These are phyloP conservation scores for Inga oerstediana DNA, from an alignment of 306 rosid genomes.

Conservation along the genomic window DNA sequence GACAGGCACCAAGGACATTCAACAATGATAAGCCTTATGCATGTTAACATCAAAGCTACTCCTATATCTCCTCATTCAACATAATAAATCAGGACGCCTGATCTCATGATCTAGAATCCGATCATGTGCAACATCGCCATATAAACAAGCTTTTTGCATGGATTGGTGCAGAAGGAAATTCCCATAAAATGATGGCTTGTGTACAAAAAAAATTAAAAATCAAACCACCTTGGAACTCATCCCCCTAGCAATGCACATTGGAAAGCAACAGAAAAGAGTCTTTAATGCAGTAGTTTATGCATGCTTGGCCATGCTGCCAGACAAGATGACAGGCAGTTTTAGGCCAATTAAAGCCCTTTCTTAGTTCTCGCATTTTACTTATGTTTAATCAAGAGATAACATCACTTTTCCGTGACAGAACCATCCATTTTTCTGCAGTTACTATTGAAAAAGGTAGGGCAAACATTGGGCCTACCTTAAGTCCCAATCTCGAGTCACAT, in stretches of 20 bases:
- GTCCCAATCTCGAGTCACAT: conserved; percentile 98
- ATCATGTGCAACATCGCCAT: background rate
- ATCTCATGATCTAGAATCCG: conserved; percentile 20
- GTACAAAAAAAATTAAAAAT: background rate
- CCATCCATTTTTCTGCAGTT: conserved; percentile 15
- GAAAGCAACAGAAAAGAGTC: background rate
- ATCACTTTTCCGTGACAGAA: conserved; percentile 14
- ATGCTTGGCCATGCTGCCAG: background rate
- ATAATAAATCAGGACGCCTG: background rate
- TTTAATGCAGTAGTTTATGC: conserved; percentile 1
- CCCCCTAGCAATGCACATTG: background rate
- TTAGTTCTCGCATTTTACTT: background rate
- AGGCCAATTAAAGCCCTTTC: conserved; percentile 17
- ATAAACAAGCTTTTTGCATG: background rate
- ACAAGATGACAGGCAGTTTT: background rate
- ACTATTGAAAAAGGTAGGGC: conserved; percentile 15
- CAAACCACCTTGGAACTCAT: background rate
- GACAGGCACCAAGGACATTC: background rate
- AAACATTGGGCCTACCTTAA: conserved; percentile 63
- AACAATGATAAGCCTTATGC: background rate
- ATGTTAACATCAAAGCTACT: conserved; percentile 8
- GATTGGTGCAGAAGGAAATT: background rate
- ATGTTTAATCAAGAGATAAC: conserved; percentile 24
- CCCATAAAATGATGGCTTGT: background rate
- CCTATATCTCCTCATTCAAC: background rate